Evolutionary conservation across 1,284 basidiomycete species (phyloP).

Genomic region (Caloboletus firmus): DNA sequence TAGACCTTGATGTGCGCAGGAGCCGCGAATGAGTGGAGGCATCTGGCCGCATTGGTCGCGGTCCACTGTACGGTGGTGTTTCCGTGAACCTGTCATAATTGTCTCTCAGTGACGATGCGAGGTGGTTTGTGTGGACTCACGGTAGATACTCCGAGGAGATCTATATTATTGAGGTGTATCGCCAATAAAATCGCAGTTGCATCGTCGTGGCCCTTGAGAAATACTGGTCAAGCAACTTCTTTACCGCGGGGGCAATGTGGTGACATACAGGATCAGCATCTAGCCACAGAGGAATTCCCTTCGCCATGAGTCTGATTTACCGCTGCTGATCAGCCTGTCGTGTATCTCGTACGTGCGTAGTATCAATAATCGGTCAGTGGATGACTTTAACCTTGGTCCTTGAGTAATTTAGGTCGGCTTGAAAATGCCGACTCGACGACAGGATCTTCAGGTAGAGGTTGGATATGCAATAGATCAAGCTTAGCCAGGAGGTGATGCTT

Average conservation of each 20-base stretch:
- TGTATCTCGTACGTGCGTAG: neutral
- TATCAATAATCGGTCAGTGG: neutral
- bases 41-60: slow-evolving; percentile 68
- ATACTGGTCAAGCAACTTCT: neutral
- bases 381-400: neutral
- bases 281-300: slow-evolving; percentile 44
- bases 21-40: slow-evolving; percentile 69
- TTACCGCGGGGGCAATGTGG: neutral
- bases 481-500: neutral
- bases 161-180: slow-evolving; percentile 58
- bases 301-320: slow-evolving; percentile 4
- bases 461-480: neutral
- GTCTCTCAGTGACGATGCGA: neutral
- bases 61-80: slow-evolving; percentile 68
- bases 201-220: slow-evolving; percentile 77
- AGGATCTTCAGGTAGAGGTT: neutral
- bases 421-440: neutral
- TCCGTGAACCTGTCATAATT: slow-evolving; percentile 62
- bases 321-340: neutral
- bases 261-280: slow-evolving; percentile 55
- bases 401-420: neutral
- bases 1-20: slow-evolving; percentile 56
- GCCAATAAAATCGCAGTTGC: slow-evolving; percentile 79
- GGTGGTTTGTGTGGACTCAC: slow-evolving; percentile 40
- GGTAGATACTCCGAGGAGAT: slow-evolving; percentile 77